Percentiles rank a stretch among this genome's conserved stretches.
phyloP scores from a whole-genome alignment of 306 rosid genomes.

The Sophora flavescens region DNA sequence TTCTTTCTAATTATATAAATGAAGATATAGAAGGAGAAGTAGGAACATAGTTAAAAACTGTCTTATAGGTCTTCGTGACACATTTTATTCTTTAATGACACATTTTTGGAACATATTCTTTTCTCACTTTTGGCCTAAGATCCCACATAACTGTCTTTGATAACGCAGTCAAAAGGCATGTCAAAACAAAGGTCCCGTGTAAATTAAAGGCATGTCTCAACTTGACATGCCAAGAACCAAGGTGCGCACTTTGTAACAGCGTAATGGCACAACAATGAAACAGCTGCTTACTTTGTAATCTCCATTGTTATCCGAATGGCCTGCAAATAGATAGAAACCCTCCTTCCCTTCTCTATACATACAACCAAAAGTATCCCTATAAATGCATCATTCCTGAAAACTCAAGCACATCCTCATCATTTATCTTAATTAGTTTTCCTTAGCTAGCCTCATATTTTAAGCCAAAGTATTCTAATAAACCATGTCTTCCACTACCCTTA shows the following conservation, averaged over 20 bases:
- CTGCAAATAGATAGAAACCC: slow-evolving; percentile 9
- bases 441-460: background rate
- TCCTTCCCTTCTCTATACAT: background rate
- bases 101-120: background rate
- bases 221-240: no score
- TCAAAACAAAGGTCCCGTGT: background rate
- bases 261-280: slow-evolving; percentile 12
- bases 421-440: background rate
- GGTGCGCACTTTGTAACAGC: background rate
- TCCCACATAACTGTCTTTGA: background rate
- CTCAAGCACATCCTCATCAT: background rate
- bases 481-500: slow-evolving; percentile 42
- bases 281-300: slow-evolving; percentile 6
- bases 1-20: background rate
- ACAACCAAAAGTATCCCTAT: background rate
- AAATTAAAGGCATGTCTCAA: no score
- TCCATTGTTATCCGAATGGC: slow-evolving; percentile 24
- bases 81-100: background rate
- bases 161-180: background rate
- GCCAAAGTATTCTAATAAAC: background rate
- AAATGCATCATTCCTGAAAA: background rate
- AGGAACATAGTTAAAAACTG: background rate
- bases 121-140: background rate
- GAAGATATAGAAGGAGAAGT: background rate
- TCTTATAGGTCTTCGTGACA: background rate